Conservation (phyloP, 306 rosid genomes). For the Citrullus mucosospermus region DNA sequence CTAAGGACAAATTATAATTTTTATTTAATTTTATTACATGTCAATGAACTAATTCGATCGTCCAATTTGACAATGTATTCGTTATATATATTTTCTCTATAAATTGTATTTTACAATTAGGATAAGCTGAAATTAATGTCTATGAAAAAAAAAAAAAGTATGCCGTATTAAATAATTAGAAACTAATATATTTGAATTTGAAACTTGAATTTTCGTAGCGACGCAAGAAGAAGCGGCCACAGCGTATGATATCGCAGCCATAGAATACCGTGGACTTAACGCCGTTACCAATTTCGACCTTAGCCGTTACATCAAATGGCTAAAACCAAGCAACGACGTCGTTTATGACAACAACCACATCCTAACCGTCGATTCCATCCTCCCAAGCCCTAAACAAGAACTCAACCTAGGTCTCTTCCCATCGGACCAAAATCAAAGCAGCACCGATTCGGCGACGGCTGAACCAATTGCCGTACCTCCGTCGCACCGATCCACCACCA, state of each 20-base stretch:
- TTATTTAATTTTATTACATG: neutral
- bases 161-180: neutral
- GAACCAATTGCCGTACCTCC: slow-evolving; percentile 10
- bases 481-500: slow-evolving; percentile 15
- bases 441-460: neutral
- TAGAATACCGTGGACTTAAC: slow-evolving; percentile 33
- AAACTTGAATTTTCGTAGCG: slow-evolving; percentile 2
- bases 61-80: neutral
- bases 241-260: slow-evolving; percentile 31
- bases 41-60: too few species aligned
- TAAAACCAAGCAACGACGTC: slow-evolving; percentile 17
- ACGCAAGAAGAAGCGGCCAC: slow-evolving; percentile 40
- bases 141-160: neutral
- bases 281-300: slow-evolving; percentile 37
- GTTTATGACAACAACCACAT: neutral
- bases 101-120: neutral
- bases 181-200: neutral
- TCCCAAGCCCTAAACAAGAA: slow-evolving; percentile 12
- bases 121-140: neutral
- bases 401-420: slow-evolving; percentile 17
- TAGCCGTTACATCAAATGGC: slow-evolving; percentile 35
- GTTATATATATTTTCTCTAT: neutral
- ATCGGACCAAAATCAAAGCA: neutral
- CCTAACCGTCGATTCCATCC: neutral
- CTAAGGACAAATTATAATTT: too few species aligned